phyloP scores from a whole-genome alignment of 1,284 basidiomycete genomes.

The Rhodotorula sp. region DNA sequence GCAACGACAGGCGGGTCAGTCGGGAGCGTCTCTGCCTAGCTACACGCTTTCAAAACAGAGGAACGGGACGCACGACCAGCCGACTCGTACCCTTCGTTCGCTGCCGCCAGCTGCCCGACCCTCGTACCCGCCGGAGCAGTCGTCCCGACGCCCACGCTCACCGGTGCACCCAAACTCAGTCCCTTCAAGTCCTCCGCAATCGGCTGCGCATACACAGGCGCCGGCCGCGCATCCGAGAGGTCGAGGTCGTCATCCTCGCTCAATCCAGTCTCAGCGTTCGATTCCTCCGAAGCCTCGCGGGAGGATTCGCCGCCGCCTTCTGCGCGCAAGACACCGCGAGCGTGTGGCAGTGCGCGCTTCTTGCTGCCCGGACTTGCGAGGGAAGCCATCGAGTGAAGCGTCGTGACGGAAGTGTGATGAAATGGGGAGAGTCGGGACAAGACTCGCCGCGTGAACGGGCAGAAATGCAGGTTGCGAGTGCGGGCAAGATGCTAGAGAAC shows the following conservation, averaged over 20 bases:
- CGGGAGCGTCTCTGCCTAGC: too few species aligned
- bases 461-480: neutral
- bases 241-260: constrained; percentile 11
- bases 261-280: constrained; percentile 34
- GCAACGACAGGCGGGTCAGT: neutral
- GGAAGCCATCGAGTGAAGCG: neutral
- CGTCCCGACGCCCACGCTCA: too few species aligned
- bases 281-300: constrained; percentile 39
- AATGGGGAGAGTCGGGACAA: neutral
- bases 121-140: too few species aligned
- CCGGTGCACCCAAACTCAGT: neutral
- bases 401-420: neutral
- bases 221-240: too few species aligned
- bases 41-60: neutral
- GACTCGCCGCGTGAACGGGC: neutral
- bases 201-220: too few species aligned
- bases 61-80: constrained; percentile 29
- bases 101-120: neutral
- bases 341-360: too few species aligned
- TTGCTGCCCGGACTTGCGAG: neutral
- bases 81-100: constrained; percentile 8
- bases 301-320: constrained; percentile 26
- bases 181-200: neutral
- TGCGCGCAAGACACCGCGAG: neutral
- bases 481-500: too few species aligned